Percentiles rank a stretch among this genome's conserved stretches.
These are phyloP conservation scores for Dryadomyces quercivorus DNA, from an alignment of 2,329 filamentous ascomycete species.

Conservation along the genomic window DNA sequence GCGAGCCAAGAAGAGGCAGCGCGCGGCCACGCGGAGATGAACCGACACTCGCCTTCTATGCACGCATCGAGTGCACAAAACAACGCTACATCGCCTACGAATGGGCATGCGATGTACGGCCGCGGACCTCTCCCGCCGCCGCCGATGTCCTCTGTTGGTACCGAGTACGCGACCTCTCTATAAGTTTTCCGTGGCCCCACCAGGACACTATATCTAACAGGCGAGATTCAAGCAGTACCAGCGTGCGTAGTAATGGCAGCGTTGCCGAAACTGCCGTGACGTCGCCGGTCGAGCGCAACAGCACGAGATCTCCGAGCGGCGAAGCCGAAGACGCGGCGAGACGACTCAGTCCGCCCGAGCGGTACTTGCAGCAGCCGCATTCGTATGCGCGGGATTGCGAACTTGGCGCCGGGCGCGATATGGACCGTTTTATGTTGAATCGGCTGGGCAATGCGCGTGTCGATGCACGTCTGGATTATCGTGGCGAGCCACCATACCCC, in stretches of 20 bases:
- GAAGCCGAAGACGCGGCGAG: conserved; percentile 19
- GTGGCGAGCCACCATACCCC: neutral
- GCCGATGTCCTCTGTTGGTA: conserved; percentile 10
- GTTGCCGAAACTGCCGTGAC: conserved; percentile 16
- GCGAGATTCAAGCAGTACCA: conserved; percentile 18
- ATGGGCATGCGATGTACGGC: conserved; percentile 17
- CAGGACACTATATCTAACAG: conserved; percentile 4
- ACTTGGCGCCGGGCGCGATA: conserved; percentile 27
- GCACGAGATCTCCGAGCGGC: conserved; percentile 14
- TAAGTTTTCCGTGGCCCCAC: neutral
- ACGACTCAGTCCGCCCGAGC: conserved; percentile 13
- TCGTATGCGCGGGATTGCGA: conserved; percentile 30
- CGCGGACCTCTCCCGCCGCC: conserved; percentile 24
- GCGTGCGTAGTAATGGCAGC: conserved; percentile 24
- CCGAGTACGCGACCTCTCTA: conserved; percentile 10
- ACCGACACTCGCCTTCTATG: conserved; percentile 8
- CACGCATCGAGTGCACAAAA: conserved; percentile 13
- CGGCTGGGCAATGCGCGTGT: conserved; percentile 20
- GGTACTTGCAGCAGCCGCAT: conserved; percentile 41
- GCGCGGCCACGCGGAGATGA: conserved; percentile 4
- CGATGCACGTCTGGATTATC: neutral
- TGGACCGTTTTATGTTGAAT: conserved; percentile 43
- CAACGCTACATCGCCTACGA: conserved; percentile 24
- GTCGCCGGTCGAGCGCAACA: conserved; percentile 25
- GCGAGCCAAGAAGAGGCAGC: neutral